Percentiles rank a stretch among this genome's conserved stretches.
These are phyloP conservation scores for Isoetes engelmannii DNA, from an alignment of 83 land plant species.

Conservation along the genomic window DNA sequence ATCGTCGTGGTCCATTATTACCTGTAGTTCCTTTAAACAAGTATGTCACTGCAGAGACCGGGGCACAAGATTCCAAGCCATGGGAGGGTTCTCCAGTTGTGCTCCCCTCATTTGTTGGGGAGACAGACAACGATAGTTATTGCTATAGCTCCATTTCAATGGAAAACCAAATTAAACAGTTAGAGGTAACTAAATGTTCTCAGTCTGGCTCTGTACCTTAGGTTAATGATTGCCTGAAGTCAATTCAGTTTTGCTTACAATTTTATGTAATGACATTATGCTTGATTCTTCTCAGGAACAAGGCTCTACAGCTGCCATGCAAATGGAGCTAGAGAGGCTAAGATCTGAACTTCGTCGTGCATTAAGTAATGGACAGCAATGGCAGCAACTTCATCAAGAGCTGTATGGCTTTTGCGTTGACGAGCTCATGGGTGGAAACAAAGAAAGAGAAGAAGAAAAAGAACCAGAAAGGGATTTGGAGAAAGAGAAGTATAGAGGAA, in stretches of 20 bases:
- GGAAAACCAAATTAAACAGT: constrained; percentile 27
- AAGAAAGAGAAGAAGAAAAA: constrained; percentile 34
- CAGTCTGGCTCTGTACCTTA: neutral
- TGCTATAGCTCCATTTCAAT: constrained; percentile 18
- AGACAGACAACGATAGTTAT: constrained; percentile 7
- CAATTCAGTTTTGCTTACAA: neutral
- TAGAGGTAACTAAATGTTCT: constrained; percentile 25
- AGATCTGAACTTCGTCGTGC: constrained; percentile 51
- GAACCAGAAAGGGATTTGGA: constrained; percentile 29
- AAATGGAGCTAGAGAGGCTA: constrained; percentile 69
- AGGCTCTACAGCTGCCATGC: constrained; percentile 62
- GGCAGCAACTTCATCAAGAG: constrained; percentile 71
- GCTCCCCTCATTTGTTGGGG: constrained; percentile 7
- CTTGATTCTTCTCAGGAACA: constrained; percentile 45
- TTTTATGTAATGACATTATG: neutral
- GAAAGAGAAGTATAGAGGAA: constrained; percentile 14
- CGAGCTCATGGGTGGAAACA: constrained; percentile 49
- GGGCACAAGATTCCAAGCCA: constrained; percentile 11
- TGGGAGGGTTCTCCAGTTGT: constrained; percentile 13
- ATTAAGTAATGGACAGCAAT: constrained; percentile 56
- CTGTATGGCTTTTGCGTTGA: constrained; percentile 55
- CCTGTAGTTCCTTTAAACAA: constrained; percentile 38
- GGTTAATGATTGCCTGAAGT: neutral
- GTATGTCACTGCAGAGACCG: constrained; percentile 26
- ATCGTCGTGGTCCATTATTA: constrained; percentile 27